Evolutionary conservation across 768 basidiomycete genomes (phyloP), one percentile per base, ranked within the genome.

Genomic region (Sporobolomyces pararoseus): DNA sequence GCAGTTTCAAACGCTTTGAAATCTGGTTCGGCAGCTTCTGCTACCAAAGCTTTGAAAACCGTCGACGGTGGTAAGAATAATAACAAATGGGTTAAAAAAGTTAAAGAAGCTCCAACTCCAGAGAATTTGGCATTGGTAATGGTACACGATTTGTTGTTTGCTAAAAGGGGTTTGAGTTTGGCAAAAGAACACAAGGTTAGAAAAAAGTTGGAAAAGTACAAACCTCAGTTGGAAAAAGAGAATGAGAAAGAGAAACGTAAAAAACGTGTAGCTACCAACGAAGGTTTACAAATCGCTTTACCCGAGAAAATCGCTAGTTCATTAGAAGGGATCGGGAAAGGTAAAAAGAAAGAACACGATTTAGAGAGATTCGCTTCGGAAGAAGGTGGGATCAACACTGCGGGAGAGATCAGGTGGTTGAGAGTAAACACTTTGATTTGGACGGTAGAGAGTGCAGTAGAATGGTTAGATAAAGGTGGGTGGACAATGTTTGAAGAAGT

Each of bases 131-230:
- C 89, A 3, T 83, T 93, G 10, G 87, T 95, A 49, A 87, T 98
- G 39, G 86, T 94, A 1, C 95, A 99, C 75, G 96, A 99, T 80
- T 80, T 94, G 12, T 82, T 99, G 32, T 83, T 96, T 46, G 83
- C 89, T 21, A 82, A 85, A 25, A 78, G 80, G n/a, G 90, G 92
- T 14, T 91, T 99, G 72, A 96, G 78, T 88, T 91, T 10, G 87
- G 90, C 53, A 88, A 95, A 78, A 91, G 94, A 29, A 89, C 93
- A 99, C 79, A 93, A 93, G 79, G 81, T 99, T 10, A 84, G 86
- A 68, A 87, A 90, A 73, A 95, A 97, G 81, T 84, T 96, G 58
- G 87, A 89, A 75, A 88, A 86, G 78, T 76, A 71, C 63, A 75
- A 72, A 69, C 74, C 42, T 64, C 73, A 78, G 78, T 60, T 76